Conservation (phyloP, 108 stramenopile species). For the Parietichytrium sp. region DNA sequence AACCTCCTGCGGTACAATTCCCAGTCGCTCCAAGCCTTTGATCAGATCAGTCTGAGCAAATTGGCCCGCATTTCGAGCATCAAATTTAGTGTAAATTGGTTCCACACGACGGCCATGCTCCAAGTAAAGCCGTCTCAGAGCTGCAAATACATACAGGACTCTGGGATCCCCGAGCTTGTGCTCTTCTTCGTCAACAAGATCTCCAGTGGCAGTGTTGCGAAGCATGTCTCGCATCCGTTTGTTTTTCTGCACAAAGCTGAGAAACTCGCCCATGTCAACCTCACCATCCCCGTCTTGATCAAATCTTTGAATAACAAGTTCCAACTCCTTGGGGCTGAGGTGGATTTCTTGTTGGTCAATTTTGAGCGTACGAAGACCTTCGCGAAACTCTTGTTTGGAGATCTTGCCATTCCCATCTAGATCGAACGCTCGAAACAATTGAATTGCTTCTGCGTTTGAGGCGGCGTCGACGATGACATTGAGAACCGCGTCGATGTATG, state of each 20-base stretch:
- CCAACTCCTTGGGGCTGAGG: slow-evolving; percentile 7
- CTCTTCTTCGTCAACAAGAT: slow-evolving; percentile 24
- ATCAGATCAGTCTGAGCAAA: not conserved
- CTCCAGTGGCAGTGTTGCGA: slow-evolving; percentile 19
- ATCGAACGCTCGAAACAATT: slow-evolving; percentile 2
- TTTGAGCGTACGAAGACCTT: not conserved
- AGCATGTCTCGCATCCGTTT: not conserved
- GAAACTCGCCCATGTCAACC: slow-evolving; percentile 14
- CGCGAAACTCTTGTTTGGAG: not conserved
- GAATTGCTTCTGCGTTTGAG: not conserved
- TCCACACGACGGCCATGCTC: not conserved
- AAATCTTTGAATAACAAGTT: not conserved
- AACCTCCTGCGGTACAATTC: slow-evolving; percentile 25
- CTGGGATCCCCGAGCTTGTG: slow-evolving; percentile 14
- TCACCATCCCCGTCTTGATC: slow-evolving; percentile 21
- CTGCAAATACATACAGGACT: slow-evolving; percentile 11
- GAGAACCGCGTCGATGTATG: slow-evolving; percentile 12
- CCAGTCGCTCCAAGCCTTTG: not conserved
- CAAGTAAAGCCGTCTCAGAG: not conserved
- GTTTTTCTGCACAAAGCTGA: not conserved
- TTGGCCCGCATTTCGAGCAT: not conserved
- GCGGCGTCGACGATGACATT: slow-evolving; percentile 16
- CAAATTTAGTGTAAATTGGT: slow-evolving; percentile 2
- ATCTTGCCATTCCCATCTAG: not conserved
- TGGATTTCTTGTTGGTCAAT: slow-evolving; percentile 5